Conservation (phyloP, 1,284 basidiomycete species). For the Meripilus lineatus region DNA sequence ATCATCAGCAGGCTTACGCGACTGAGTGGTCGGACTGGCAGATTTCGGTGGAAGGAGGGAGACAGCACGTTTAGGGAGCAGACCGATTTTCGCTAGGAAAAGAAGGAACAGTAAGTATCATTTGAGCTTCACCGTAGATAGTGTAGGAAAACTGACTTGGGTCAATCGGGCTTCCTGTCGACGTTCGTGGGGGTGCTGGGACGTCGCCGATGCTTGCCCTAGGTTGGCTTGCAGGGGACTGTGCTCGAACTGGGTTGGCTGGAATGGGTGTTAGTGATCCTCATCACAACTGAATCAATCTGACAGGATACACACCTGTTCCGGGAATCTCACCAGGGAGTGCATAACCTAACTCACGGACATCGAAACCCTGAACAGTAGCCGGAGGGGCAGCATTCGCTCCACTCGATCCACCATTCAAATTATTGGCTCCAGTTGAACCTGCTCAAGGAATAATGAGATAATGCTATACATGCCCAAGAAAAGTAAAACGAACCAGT, state of each 20-base stretch:
- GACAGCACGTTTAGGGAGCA: constrained; percentile 70
- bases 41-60: constrained; percentile 44
- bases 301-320: too few species aligned
- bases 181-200: constrained; percentile 23
- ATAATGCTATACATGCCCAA: too few species aligned
- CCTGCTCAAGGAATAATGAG: too few species aligned
- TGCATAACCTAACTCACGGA: too few species aligned
- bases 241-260: neutral
- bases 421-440: too few species aligned
- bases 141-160: constrained; percentile 25
- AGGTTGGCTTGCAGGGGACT: constrained; percentile 16
- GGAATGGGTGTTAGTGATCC: neutral
- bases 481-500: too few species aligned
- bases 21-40: constrained; percentile 25
- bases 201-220: constrained; percentile 19
- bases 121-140: too few species aligned
- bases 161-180: constrained; percentile 26
- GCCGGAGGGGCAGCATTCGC: too few species aligned
- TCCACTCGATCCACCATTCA: too few species aligned
- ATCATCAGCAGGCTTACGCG: constrained; percentile 22
- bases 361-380: too few species aligned
- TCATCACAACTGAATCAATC: too few species aligned
- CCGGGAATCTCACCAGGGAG: too few species aligned
- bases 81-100: constrained; percentile 55
- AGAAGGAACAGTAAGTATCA: neutral